Base-by-base conservation (phyloP, 1,139 yeast genomes). In the Geotrichum bryndzae region DNA sequence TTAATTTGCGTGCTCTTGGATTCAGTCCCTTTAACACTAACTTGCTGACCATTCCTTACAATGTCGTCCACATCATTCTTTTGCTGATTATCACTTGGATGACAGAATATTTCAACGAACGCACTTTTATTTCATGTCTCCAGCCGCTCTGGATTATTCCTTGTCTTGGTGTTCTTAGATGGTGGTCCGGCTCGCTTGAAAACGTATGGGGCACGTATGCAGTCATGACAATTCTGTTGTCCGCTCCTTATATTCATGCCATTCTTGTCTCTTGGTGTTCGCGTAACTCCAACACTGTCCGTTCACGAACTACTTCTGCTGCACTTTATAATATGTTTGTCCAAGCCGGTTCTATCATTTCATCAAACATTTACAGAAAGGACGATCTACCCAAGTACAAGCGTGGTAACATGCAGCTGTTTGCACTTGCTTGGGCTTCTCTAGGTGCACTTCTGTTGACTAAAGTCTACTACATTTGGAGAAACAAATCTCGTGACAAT, bases 301-400 rank as follows among this genome's bases (percentile, higher is more conserved):
- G 84, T 54, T 77, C 83, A 6, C 76, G 91, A 67, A 81, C 90
- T 0, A 81, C 86, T 11, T 78, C 85, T 29, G 80, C 87, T 2
- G 85, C 91, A 0, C 64, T 85, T 48, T 84, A 84, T 70, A 87
- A 86, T 68, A 84, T 86, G 76, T 78, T 78, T 66, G 84, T 82
- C 1, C 90, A 86, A 70, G 71, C 82, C 0, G 86, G 86, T 1
- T 72, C 76, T 54, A 81, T 86, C 60, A 75, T 81, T 10, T 75
- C 81, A 1, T 75, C 82, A n/a, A 82, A 84, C 66, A 78, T 85
- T 29, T 87, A 86, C 71, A 77, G 85, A 61, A 70, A 72, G 0
- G 80, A 79, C 57, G 91, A 87, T 69, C 79, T 78, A 35, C 91
- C 91, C 0, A 68, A 75, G 33, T 87, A 86, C 69, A 77, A 77